Evolutionary conservation across 208 protist genomes (phyloP).

Genomic region (Crithidia sp.): DNA sequence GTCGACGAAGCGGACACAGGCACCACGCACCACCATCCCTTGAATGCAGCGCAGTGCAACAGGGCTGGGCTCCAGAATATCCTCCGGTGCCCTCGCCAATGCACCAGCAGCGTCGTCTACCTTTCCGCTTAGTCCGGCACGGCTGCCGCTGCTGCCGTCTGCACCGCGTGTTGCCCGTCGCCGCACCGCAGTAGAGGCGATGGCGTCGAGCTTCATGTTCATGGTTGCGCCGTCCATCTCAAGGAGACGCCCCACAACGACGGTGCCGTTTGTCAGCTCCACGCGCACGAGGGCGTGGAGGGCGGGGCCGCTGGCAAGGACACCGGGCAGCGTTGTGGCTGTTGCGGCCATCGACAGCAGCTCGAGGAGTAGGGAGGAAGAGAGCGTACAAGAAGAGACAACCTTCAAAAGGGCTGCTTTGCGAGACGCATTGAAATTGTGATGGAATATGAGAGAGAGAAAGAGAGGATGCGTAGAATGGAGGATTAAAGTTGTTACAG

Average conservation of each 20-base stretch:
- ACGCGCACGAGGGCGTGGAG: constrained; percentile 68
- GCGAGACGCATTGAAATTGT: not conserved
- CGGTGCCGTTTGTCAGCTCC: constrained; percentile 73
- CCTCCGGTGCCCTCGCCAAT: not conserved
- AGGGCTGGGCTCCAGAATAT: constrained; percentile 43
- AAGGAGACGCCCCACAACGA: constrained; percentile 66
- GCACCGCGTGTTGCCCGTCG: constrained; percentile 2
- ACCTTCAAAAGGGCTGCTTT: not conserved
- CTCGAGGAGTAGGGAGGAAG: not conserved
- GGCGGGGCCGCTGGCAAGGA: constrained; percentile 47
- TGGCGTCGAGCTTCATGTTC: constrained; percentile 79
- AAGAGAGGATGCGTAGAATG: not conserved
- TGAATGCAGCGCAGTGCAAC: constrained; percentile 61
- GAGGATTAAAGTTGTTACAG: too few relatives aligned
- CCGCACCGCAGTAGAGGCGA: constrained; percentile 60
- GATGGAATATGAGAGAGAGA: not conserved
- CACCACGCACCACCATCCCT: constrained; percentile 71
- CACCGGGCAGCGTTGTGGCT: constrained; percentile 52
- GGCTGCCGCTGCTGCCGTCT: not conserved
- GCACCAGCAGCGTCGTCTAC: not conserved
- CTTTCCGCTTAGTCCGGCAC: not conserved
- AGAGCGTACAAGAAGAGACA: too few relatives aligned
- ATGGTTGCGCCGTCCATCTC: constrained; percentile 77
- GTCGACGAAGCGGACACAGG: constrained; percentile 68
- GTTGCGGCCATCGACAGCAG: not conserved